Base-by-base conservation (phyloP, 2,329 filamentous ascomycete species). In the Ramichloridium luteum region DNA sequence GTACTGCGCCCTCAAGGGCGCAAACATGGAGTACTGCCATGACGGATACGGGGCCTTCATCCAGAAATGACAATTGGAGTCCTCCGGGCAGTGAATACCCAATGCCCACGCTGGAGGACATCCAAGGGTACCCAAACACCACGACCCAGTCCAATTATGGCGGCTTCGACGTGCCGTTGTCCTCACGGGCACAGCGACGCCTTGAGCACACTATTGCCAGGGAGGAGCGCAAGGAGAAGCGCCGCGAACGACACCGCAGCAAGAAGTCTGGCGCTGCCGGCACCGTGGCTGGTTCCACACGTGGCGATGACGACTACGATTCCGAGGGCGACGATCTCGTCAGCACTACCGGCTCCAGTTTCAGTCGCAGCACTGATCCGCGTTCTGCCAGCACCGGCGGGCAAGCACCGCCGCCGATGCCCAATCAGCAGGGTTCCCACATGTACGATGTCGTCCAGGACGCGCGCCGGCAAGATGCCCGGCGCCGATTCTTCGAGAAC, bases 141-240 rank as follows among this genome's bases (percentile, higher is more conserved):
- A 23, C 20, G 8, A 8, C n/a, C 8, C 8, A 23, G 8, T 8
- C 8, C 8, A 23, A 8, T 8, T n/a, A 23, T n/a, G 20, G 8
- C 20, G 20, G 8, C 8, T 23, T n/a, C 20, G n/a, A 23, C 20
- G 20, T 23, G 8, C 8, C n/a, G 8, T n/a, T 23, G 8, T 23
- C 20, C 20, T 8, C 20, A 23, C 20, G 20, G n/a, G 20, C 20
- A 8, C 8, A 23, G 8, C 20, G 20, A 8, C 20, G 20, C 8
- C 20, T 23, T 23, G 20, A 23, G n/a, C 20, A 23, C 20, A n/a
- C 20, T n/a, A 23, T 23, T n/a, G 20, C 20, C n/a, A 8, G 20
- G 8, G 20, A 23, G n/a, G 20, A 23, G 20, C 20, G 20, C 20
- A 23, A 23, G n/a, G 20, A 23, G n/a, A 23, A 23, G 8, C 20